A percentile compares a stretch with the other conserved stretches of the same genome.
Conservation (phyloP, 2,329 filamentous ascomycete genomes). For the Kalaharituber pfeilii region DNA sequence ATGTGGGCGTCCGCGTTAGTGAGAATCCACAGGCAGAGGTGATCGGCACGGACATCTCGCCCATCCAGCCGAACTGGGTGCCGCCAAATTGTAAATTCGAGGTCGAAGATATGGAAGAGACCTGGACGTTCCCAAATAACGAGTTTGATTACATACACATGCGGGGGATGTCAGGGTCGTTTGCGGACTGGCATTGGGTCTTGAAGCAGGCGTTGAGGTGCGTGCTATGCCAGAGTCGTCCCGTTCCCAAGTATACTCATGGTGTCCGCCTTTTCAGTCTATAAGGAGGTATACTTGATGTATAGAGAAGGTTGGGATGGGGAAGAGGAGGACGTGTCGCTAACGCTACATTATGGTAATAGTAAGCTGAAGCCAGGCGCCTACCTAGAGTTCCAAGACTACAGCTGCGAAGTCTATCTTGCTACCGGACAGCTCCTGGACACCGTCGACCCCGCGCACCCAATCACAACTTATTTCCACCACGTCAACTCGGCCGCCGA, state of each 20-base stretch:
- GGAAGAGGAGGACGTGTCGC: too few species aligned
- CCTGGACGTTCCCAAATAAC: constrained; percentile 7
- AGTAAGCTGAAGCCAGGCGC: constrained; percentile 30
- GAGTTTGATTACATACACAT: constrained; percentile 1
- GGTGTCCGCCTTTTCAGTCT: too few species aligned
- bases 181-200: constrained; percentile 7
- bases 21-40: constrained; percentile 26
- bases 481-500: constrained; percentile 24
- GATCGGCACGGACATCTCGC: constrained; percentile 28
- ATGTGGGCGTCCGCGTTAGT: background rate
- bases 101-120: constrained; percentile 25
- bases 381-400: constrained; percentile 32
- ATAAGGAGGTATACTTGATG: too few species aligned
- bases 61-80: constrained; percentile 29
- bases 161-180: background rate
- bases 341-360: too few species aligned
- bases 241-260: too few species aligned
- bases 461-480: constrained; percentile 16
- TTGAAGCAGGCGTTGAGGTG: constrained; percentile 13
- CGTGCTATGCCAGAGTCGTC: too few species aligned
- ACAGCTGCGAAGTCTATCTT: constrained; percentile 27
- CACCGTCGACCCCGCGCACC: constrained; percentile 14
- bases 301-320: too few species aligned
- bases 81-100: constrained; percentile 25
- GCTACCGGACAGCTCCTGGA: constrained; percentile 29